phyloP scores from a whole-genome alignment of 805 yeast genomes.

The Danielia reshetovae region DNA sequence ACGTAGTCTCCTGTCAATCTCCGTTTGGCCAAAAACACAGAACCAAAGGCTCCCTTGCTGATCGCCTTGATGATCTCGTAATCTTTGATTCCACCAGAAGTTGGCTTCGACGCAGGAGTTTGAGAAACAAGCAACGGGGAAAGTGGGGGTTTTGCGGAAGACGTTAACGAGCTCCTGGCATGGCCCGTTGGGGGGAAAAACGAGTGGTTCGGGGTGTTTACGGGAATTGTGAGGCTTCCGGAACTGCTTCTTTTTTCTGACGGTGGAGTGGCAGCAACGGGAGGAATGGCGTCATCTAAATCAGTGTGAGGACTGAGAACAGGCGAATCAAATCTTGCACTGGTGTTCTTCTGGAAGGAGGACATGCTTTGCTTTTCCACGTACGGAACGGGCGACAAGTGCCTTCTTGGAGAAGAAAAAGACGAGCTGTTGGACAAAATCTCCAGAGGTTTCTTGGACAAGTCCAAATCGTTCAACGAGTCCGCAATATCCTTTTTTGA shows the following conservation, averaged over 20 bases:
- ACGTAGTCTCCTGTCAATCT: conserved; percentile 89
- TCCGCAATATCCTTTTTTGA: conserved; percentile 21
- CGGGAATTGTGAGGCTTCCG: conserved; percentile 8
- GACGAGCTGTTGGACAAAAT: conserved; percentile 21
- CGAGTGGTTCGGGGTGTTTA: background rate
- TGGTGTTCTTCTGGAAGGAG: conserved; percentile 53
- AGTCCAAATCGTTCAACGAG: conserved; percentile 25
- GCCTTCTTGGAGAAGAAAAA: conserved; percentile 52
- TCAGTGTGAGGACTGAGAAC: conserved; percentile 2
- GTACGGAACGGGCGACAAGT: conserved; percentile 50
- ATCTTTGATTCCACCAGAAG: conserved; percentile 72
- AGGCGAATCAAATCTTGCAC: conserved; percentile 11
- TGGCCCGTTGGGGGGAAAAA: background rate
- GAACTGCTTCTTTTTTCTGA: conserved; percentile 19
- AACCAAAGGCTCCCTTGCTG: conserved; percentile 96
- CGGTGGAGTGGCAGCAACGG: conserved; percentile 2
- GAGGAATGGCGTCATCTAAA: conserved; percentile 9
- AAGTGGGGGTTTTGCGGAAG: conserved; percentile 53
- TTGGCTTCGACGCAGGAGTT: conserved; percentile 48
- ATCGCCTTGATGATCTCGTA: conserved; percentile 90
- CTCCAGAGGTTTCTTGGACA: conserved; percentile 22
- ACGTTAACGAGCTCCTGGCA: conserved; percentile 11
- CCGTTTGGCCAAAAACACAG: conserved; percentile 82
- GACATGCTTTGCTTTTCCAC: conserved; percentile 51
- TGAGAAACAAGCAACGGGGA: conserved; percentile 77